Evolutionary conservation across 805 yeast genomes (phyloP).

Genomic region (Saccharomycopsis fibuligera): DNA sequence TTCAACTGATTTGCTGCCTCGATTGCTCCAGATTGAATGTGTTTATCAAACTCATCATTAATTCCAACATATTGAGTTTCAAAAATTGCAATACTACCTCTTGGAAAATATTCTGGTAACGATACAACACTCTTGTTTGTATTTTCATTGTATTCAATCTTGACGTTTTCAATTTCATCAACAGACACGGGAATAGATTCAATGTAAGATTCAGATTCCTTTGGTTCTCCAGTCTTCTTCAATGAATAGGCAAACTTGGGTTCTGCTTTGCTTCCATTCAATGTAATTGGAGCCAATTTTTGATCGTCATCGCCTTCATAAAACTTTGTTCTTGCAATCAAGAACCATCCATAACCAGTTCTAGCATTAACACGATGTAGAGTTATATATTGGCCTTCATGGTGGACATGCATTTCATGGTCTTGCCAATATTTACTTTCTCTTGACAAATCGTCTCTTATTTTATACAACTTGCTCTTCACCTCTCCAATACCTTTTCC

Average conservation of each 20-base stretch:
- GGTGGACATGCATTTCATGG: constrained; percentile 91
- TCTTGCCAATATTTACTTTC: constrained; percentile 44
- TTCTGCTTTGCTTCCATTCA: constrained; percentile 55
- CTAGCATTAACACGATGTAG: constrained; percentile 79
- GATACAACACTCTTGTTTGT: constrained; percentile 45
- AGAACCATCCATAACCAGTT: constrained; percentile 82
- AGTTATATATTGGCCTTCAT: constrained; percentile 87
- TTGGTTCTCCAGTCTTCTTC: constrained; percentile 44
- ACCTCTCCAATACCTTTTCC: constrained; percentile 65
- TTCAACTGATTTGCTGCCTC: constrained; percentile 59
- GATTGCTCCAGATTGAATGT: constrained; percentile 67
- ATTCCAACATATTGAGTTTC: constrained; percentile 64
- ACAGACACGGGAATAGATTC: constrained; percentile 64
- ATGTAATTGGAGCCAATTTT: constrained; percentile 46
- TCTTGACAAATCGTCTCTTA: constrained; percentile 51
- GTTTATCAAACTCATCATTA: constrained; percentile 57
- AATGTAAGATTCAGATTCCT: constrained; percentile 34
- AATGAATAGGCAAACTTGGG: constrained; percentile 55
- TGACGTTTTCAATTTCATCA: constrained; percentile 44
- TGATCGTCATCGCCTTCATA: constrained; percentile 37
- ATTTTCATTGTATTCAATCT: constrained; percentile 36
- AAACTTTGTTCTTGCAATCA: constrained; percentile 84
- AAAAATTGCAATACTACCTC: constrained; percentile 85
- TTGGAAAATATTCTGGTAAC: constrained; percentile 64
- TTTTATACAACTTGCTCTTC: constrained; percentile 52